Evolutionary conservation across 257 asterid species (phyloP).

Genomic region (Penstemon davidsonii): DNA sequence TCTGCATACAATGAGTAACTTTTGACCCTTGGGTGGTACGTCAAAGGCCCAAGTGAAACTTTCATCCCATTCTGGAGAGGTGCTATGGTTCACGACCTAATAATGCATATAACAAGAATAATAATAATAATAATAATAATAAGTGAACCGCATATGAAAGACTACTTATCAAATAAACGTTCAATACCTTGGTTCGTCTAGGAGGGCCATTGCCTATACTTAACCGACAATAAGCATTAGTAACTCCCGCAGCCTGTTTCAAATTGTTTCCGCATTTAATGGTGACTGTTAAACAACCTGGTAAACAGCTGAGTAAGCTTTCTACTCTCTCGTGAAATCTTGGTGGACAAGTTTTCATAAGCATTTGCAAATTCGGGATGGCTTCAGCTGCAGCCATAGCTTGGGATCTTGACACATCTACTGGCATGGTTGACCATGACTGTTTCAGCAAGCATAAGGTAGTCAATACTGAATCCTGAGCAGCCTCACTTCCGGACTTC

Average conservation of each 20-base stretch:
- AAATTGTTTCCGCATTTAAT: slow-evolving; percentile 67
- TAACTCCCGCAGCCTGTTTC: slow-evolving; percentile 69
- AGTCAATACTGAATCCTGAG: slow-evolving; percentile 62
- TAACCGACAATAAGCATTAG: slow-evolving; percentile 72
- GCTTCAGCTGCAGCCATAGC: slow-evolving; percentile 83
- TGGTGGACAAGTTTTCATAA: slow-evolving; percentile 62
- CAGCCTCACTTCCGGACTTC: slow-evolving; percentile 68
- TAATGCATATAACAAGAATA: slow-evolving; percentile 12
- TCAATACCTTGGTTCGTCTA: slow-evolving; percentile 73
- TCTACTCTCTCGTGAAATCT: slow-evolving; percentile 69
- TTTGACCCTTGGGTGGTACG: slow-evolving; percentile 91
- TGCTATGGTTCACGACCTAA: slow-evolving; percentile 66
- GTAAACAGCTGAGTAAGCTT: slow-evolving; percentile 69
- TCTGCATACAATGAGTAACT: slow-evolving; percentile 65
- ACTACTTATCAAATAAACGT: background rate
- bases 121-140: slow-evolving; percentile 3
- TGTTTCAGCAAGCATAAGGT: slow-evolving; percentile 71
- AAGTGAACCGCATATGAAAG: background rate
- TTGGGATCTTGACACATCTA: slow-evolving; percentile 75
- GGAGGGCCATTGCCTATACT: slow-evolving; percentile 74
- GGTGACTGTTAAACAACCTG: slow-evolving; percentile 86
- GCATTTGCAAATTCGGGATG: slow-evolving; percentile 72
- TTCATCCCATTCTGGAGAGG: slow-evolving; percentile 83
- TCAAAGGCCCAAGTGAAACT: slow-evolving; percentile 89
- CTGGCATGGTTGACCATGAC: slow-evolving; percentile 79